Evolutionary conservation across 345 rosid genomes (phyloP).

Genomic region (Bretschneidera sinensis): DNA sequence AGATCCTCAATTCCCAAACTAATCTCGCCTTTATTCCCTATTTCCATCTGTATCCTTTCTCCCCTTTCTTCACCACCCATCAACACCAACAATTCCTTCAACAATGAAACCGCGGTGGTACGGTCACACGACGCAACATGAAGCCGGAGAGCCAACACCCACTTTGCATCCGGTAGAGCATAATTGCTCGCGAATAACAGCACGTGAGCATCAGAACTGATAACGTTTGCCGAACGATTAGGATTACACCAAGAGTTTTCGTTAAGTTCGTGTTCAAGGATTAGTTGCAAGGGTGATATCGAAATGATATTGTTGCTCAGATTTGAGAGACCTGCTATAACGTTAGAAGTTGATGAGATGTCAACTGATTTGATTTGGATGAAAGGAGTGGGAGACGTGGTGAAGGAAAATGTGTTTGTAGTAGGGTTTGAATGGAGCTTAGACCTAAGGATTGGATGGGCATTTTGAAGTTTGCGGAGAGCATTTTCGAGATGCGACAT

Average conservation of each 20-base stretch:
- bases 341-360: constrained; percentile 18
- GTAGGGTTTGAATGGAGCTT: constrained; percentile 16
- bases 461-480: constrained; percentile 21
- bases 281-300: constrained; percentile 25
- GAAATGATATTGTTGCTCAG: neutral
- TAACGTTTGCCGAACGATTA: neutral
- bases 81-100: constrained; percentile 26
- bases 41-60: neutral
- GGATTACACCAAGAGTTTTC: constrained; percentile 24
- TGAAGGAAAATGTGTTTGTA: constrained; percentile 19
- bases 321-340: constrained; percentile 12
- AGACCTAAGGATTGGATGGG: constrained; percentile 27
- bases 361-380: constrained; percentile 16
- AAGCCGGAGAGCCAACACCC: constrained; percentile 26
- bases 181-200: constrained; percentile 24
- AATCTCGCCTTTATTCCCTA: constrained; percentile 18
- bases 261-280: constrained; percentile 48
- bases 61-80: constrained; percentile 4
- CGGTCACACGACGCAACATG: constrained; percentile 34
- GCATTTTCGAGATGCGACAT: constrained; percentile 16
- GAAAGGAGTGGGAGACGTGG: constrained; percentile 25
- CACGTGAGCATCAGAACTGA: constrained; percentile 1
- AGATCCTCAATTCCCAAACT: constrained; percentile 33
- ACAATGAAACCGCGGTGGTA: constrained; percentile 29
- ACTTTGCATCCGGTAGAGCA: constrained; percentile 15